Evolutionary conservation across 352 stramenopile species (phyloP).

Genomic region (Globisporangium mamillatum): DNA sequence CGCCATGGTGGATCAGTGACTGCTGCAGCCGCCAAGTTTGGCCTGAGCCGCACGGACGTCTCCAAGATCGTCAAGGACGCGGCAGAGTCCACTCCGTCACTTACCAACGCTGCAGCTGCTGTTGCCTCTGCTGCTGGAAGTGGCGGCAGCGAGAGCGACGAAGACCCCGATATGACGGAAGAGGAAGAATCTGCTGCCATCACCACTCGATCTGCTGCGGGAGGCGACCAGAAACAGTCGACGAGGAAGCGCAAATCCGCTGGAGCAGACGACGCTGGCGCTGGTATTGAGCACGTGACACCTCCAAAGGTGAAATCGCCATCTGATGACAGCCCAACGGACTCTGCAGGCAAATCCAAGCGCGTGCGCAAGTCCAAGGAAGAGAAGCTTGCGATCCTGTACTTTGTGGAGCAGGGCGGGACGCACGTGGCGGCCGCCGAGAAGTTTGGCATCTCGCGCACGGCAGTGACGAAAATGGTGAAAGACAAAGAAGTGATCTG

Average conservation of each 20-base stretch:
- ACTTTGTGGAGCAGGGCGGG: slow-evolving; percentile 52
- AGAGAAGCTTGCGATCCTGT: slow-evolving; percentile 50
- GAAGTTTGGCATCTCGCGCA: slow-evolving; percentile 55
- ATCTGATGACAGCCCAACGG: not conserved
- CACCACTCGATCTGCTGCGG: not conserved
- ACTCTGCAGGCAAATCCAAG: slow-evolving; percentile 22
- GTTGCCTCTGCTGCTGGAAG: not conserved
- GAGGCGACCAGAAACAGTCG: not conserved
- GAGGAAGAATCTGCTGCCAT: not conserved
- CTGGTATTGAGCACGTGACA: not conserved
- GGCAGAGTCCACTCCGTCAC: not conserved
- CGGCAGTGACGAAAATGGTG: slow-evolving; percentile 58
- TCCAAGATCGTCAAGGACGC: slow-evolving; percentile 26
- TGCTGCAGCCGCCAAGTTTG: slow-evolving; percentile 26
- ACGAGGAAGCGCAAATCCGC: slow-evolving; percentile 13
- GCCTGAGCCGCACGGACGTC: slow-evolving; percentile 26
- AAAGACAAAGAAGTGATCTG: slow-evolving; percentile 49
- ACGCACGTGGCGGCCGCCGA: slow-evolving; percentile 44
- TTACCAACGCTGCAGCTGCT: not conserved
- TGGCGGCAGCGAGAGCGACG: slow-evolving; percentile 1
- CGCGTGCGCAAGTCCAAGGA: slow-evolving; percentile 47
- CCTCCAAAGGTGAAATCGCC: not conserved
- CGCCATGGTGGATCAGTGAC: slow-evolving; percentile 23
- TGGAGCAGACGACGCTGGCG: not conserved
- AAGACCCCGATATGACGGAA: slow-evolving; percentile 6